These are phyloP conservation scores for Aspergillus oerlinghausenensis DNA, from an alignment of 2,329 filamentous ascomycete genomes.

Conservation along the genomic window DNA sequence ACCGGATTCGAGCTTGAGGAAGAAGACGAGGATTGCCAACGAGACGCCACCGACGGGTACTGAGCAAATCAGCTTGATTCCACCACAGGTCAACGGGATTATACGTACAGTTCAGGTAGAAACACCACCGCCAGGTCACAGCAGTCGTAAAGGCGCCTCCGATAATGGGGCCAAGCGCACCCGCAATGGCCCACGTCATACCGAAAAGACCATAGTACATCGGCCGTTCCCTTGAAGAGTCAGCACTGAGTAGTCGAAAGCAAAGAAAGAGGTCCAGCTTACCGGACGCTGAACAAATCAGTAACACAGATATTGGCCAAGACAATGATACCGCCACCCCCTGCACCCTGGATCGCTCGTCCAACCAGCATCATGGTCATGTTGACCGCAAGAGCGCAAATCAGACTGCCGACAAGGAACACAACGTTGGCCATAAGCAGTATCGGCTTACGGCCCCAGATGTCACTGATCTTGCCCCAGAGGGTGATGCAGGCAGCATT, in stretches of 20 bases:
- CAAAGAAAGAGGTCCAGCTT: constrained; percentile 7
- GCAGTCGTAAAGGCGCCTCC: constrained; percentile 58
- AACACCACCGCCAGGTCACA: constrained; percentile 58
- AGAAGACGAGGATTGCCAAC: constrained; percentile 55
- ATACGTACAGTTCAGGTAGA: constrained; percentile 52
- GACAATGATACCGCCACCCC: constrained; percentile 60
- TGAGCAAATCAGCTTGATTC: constrained; percentile 15
- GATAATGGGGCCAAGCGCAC: constrained; percentile 57
- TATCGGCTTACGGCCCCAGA: constrained; percentile 62
- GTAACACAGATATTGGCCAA: constrained; percentile 61
- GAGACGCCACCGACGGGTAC: constrained; percentile 58
- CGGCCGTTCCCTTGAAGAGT: constrained; percentile 44
- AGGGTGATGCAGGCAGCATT: constrained; percentile 49
- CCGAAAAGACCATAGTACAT: constrained; percentile 61
- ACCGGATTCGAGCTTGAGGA: constrained; percentile 58
- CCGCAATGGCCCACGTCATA: constrained; percentile 58
- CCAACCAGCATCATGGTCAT: constrained; percentile 61
- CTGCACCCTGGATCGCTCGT: constrained; percentile 59
- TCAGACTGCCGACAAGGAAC: constrained; percentile 59
- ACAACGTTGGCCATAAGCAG: constrained; percentile 56
- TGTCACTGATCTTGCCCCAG: constrained; percentile 63
- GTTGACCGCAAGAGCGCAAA: constrained; percentile 55
- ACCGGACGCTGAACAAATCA: constrained; percentile 59
- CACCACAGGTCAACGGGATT: background rate
- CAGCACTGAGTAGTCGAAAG: background rate